These are phyloP conservation scores for Papiliotrema terrestris DNA, from an alignment of 1,284 basidiomycete genomes.

Conservation along the genomic window DNA sequence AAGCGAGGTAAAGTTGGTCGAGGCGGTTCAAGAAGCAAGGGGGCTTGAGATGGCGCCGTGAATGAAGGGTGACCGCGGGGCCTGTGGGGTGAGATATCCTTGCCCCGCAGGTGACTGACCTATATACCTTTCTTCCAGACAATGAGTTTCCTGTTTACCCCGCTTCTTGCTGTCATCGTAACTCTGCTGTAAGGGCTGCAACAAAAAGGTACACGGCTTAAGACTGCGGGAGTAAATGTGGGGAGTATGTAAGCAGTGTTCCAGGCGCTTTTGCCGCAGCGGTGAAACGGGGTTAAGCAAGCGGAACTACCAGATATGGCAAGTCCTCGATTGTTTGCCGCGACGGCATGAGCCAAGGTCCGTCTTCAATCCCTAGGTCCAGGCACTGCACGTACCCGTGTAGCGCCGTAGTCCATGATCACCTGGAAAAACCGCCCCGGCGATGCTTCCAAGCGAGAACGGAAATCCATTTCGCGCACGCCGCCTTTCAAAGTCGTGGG, in stretches of 20 bases:
- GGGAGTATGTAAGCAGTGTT: not conserved
- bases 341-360: not conserved
- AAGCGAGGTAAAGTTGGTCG: not conserved
- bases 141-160: not conserved
- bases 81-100: not conserved
- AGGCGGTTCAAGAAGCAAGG: too few species aligned
- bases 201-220: not conserved
- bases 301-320: not conserved
- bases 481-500: too few species aligned
- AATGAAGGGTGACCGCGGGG: not conserved
- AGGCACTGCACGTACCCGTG: not conserved
- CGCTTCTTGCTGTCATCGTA: not conserved
- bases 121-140: not conserved
- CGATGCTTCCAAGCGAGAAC: too few species aligned
- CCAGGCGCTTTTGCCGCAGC: not conserved
- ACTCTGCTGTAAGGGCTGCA: not conserved
- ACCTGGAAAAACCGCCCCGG: too few species aligned
- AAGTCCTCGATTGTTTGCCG: not conserved
- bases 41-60: too few species aligned
- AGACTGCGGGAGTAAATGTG: not conserved
- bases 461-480: too few species aligned
- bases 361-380: not conserved
- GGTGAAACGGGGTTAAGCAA: not conserved
- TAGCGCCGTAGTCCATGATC: not conserved
- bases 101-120: not conserved